Percentiles rank a stretch among this genome's conserved stretches.
phyloP scores from a whole-genome alignment of 2,329 filamentous ascomycete species.

The Cladosporium sp. region DNA sequence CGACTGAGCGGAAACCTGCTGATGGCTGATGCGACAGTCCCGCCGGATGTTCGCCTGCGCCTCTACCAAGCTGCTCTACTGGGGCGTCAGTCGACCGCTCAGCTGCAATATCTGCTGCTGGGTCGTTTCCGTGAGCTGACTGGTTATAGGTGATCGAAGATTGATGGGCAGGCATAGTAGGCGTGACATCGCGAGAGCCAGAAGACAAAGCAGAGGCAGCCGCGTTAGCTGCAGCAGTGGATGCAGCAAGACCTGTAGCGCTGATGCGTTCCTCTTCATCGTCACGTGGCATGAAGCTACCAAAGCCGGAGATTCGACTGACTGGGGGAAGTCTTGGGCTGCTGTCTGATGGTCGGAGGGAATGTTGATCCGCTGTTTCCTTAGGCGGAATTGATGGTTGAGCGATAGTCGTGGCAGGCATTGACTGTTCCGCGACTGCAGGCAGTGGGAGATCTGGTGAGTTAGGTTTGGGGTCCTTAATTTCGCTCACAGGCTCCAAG shows the following conservation, averaged over 20 bases:
- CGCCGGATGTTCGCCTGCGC: constrained; percentile 6
- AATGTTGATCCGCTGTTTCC: not conserved
- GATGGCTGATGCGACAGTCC: constrained; percentile 18
- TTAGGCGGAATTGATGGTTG: not conserved
- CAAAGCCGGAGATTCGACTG: constrained; percentile 46
- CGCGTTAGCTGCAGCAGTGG: constrained; percentile 8
- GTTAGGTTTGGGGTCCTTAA: not conserved
- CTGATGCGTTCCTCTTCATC: constrained; percentile 15
- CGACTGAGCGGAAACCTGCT: constrained; percentile 41
- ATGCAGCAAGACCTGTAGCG: constrained; percentile 13
- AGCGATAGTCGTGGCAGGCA: not conserved
- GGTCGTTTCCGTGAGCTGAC: not conserved
- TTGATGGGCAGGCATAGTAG: not conserved
- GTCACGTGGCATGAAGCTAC: constrained; percentile 33
- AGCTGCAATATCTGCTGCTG: constrained; percentile 14
- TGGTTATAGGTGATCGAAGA: not conserved
- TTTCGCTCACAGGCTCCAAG: constrained; percentile 22
- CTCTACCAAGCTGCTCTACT: constrained; percentile 11
- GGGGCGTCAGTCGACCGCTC: constrained; percentile 8
- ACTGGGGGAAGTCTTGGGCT: constrained; percentile 44
- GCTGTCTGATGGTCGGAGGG: constrained; percentile 31
- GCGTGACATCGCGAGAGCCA: constrained; percentile 1
- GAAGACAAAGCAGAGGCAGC: constrained; percentile 7
- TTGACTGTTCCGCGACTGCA: not conserved
- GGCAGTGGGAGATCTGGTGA: not conserved